Conservation (phyloP, 2,329 filamentous ascomycete species). For the Bertia moriformis region DNA sequence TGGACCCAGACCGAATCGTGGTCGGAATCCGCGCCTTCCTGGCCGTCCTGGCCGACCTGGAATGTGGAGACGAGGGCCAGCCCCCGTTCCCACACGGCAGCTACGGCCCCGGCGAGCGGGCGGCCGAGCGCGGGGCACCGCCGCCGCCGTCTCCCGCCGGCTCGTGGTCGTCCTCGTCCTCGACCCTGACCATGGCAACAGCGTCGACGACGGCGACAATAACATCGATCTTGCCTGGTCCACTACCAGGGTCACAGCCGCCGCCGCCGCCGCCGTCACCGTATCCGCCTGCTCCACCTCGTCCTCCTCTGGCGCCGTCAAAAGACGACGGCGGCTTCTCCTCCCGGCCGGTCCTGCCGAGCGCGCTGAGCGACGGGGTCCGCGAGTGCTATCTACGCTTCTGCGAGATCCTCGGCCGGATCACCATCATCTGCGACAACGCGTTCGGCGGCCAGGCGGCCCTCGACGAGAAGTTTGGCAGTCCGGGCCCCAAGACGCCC, state of each 20-base stretch:
- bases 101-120: constrained; percentile 21
- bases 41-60: constrained; percentile 81
- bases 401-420: constrained; percentile 87
- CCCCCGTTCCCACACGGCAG: constrained; percentile 77
- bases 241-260: neutral
- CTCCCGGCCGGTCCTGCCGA: constrained; percentile 49
- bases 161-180: constrained; percentile 28
- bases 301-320: no score
- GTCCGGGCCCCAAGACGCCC: constrained; percentile 76
- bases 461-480: constrained; percentile 78
- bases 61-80: constrained; percentile 61
- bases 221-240: neutral
- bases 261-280: no score
- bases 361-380: constrained; percentile 57
- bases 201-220: constrained; percentile 4
- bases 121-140: neutral
- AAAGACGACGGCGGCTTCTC: constrained; percentile 51
- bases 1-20: constrained; percentile 95
- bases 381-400: constrained; percentile 81
- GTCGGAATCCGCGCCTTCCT: constrained; percentile 90
- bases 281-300: constrained; percentile 10
- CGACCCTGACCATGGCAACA: no score
- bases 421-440: constrained; percentile 91
- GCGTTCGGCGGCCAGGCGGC: constrained; percentile 93
- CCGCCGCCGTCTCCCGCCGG: constrained; percentile 19